Conservation (phyloP, 306 rosid genomes). For the Mimosa bimucronata region DNA sequence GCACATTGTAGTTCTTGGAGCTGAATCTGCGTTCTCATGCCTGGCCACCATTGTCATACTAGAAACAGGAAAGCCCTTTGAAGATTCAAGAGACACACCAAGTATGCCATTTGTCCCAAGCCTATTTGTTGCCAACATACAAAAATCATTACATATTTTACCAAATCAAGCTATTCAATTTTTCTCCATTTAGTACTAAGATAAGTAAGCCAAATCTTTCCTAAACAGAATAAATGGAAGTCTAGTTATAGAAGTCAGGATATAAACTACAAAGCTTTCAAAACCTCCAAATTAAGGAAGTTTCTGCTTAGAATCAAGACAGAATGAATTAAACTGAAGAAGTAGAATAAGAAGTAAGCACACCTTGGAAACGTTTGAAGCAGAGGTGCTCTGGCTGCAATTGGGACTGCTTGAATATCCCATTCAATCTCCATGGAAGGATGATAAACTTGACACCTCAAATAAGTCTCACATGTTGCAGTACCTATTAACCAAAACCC, state of each 20-base stretch:
- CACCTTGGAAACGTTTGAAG: slow-evolving; percentile 83
- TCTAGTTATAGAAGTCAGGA: neutral
- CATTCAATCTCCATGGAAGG: slow-evolving; percentile 78
- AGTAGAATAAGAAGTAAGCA: slow-evolving; percentile 26
- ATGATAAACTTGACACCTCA: slow-evolving; percentile 79
- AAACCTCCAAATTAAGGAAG: slow-evolving; percentile 21
- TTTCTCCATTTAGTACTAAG: slow-evolving; percentile 6
- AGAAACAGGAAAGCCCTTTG: slow-evolving; percentile 59
- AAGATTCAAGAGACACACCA: slow-evolving; percentile 69
- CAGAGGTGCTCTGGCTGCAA: slow-evolving; percentile 64
- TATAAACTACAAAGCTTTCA: neutral
- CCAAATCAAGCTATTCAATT: slow-evolving; percentile 22
- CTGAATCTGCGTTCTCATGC: slow-evolving; percentile 59
- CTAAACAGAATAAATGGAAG: slow-evolving; percentile 1
- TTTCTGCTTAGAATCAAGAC: neutral
- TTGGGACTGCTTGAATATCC: slow-evolving; percentile 77
- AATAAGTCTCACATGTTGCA: slow-evolving; percentile 75
- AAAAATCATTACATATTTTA: slow-evolving; percentile 20
- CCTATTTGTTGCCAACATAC: slow-evolving; percentile 49
- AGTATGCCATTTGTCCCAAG: slow-evolving; percentile 76
- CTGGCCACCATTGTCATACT: slow-evolving; percentile 48
- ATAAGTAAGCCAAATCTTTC: slow-evolving; percentile 27
- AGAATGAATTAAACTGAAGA: neutral
- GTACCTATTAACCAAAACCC: slow-evolving; percentile 70
- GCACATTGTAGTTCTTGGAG: slow-evolving; percentile 51